A percentile compares a stretch with the other conserved stretches of the same genome.
These are phyloP conservation scores for Nicotiana paniculata DNA, from an alignment of 257 asterid species.

Conservation along the genomic window DNA sequence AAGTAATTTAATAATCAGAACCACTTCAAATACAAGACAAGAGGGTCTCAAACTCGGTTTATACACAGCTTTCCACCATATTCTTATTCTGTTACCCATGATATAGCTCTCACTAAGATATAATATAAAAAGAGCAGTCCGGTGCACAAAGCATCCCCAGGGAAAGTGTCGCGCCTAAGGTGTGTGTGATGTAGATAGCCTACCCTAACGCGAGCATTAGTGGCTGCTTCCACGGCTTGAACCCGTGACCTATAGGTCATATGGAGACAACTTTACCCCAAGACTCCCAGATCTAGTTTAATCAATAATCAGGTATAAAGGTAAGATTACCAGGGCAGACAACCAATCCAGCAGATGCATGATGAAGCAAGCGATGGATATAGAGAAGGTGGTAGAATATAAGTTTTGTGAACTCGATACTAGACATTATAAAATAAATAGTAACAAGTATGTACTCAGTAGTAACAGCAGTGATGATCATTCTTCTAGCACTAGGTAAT, in stretches of 20 bases:
- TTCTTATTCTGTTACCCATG: neutral
- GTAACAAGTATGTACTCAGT: neutral
- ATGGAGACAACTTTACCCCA: no score
- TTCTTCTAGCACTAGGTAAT: neutral
- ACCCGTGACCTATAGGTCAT: no score
- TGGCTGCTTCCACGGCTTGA: no score
- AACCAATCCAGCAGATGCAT: neutral
- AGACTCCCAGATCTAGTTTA: neutral
- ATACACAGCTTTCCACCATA: neutral
- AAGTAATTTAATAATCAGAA: neutral
- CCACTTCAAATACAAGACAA: neutral
- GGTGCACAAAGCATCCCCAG: no score
- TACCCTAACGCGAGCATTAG: no score
- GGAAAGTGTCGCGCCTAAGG: no score
- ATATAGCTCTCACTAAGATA: neutral
- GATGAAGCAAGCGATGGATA: neutral
- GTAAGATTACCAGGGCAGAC: neutral
- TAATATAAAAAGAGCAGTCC: no score
- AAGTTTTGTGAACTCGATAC: neutral
- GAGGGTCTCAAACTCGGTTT: neutral
- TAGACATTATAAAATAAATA: neutral
- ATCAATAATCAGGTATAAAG: neutral
- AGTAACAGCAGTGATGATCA: neutral
- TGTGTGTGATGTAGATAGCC: no score
- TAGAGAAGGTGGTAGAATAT: neutral